Evolutionary conservation across 768 basidiomycete species (phyloP), one percentile per base, ranked within the genome.

Genomic region (Suillus alpinus): DNA sequence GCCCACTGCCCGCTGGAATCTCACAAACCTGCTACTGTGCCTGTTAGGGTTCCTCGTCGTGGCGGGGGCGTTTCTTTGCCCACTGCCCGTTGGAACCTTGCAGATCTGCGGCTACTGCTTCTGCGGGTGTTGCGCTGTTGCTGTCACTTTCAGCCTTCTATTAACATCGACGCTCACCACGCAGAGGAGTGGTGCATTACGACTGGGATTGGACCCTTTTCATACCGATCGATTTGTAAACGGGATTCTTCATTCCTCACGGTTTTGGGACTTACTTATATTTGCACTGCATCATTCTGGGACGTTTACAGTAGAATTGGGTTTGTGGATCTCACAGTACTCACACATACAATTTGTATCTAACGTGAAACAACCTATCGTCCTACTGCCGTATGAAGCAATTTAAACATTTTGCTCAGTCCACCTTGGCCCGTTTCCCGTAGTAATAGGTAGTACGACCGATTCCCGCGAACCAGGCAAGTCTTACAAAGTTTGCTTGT

Each of bases 381-480:
- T 23, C 20, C 34, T 26, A 37, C 23, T 37, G 5, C 16, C 23
- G 26, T 26, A 39, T 9, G 37, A 18, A 55, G 16, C 9, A 26
- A 26, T 18, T 14, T 14, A 26, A 26, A 14, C n/a, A n/a, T n/a
- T n/a, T n/a, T 37, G 14, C 10, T 55, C 26, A 55, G 5, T 55
- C 53, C 37, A 29, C 37, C 53, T 55, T 55, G 53, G 16, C 16
- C 26, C 53, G 53, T 39, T 39, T 55, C 37, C 77, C 73, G 49
- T 74, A 78, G 63, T 79, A 78, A 62, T 81, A 81, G 31, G 74
- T 71, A 60, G 76, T 76, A 59, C 84, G 77, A 39, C 80, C 79
- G 26, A 86, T 71, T 16, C 83, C 84, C 41, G 76, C 59, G 66
- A 85, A 84, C 86, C 86, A 86, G 14, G 83, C 78, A 36, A 81